Evolutionary conservation across 768 basidiomycete genomes (phyloP), one percentile per base, ranked within the genome.

Genomic region (Saitozyma sp.): DNA sequence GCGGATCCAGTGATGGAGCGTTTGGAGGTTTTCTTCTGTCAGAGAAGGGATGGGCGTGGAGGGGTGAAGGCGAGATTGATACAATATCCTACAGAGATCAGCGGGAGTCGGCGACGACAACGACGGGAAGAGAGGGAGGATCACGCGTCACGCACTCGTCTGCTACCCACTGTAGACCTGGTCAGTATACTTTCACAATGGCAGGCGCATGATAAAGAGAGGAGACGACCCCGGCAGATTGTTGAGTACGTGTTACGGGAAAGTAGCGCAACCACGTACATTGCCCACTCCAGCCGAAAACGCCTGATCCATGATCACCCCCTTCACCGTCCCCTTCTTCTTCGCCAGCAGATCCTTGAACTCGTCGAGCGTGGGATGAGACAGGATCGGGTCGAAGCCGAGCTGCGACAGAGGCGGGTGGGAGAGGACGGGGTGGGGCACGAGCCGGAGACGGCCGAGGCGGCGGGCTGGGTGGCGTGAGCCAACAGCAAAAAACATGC

Each of bases 251-350:
- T 10, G 48, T 54, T 20, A 9, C 1, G 13, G 16, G 9, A 69
- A 29, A 29, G 29, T 29, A 29, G 29, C 29, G 29, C 29, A 29
- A 29, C 29, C 29, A 29, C 74, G 56, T 19, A 75, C 74, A 74
- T 91, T 91, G 4, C 90, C 88, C 9, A 91, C 85, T 0, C 90
- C 90, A 10, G 89, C 89, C 64, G 85, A 88, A 80, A 91, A 90
- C 0, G 87, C 85, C 74, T 91, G 89, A 75, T 91, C 86, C 48
- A 90, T 82, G 13, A 91, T 81, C n/a, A 91, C 81, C 0, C 87
- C 86, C 70, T 90, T 91, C 59, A 89, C 83, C 4, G 89, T 86
- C 59, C 87, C 87, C 5, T 83, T 79, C 58, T 87, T 83, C 67
- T 84, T 87, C 20, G 76, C 74, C 38, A 89, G 81, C 16, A 81